Percentiles rank a stretch among this genome's conserved stretches.
Evolutionary conservation across 352 stramenopile species (phyloP).

Genomic region (Phytophthora podocarpi): DNA sequence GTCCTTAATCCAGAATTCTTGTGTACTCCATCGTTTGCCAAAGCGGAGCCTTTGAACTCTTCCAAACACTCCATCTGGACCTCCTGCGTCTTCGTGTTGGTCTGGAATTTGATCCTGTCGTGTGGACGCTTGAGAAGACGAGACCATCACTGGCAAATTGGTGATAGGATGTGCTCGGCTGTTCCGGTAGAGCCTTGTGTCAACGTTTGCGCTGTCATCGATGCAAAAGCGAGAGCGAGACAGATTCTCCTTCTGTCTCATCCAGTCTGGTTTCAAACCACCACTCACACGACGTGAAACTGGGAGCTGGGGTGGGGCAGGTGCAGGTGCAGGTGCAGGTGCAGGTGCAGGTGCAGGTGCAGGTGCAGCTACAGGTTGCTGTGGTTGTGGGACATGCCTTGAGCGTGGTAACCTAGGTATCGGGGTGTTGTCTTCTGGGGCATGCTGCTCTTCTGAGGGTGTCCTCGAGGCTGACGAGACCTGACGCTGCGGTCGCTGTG

Average conservation of each 20-base stretch:
- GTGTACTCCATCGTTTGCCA: slow-evolving; percentile 55
- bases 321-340: slow-evolving; percentile 7
- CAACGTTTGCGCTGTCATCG: slow-evolving; percentile 50
- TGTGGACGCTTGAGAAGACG: slow-evolving; percentile 12
- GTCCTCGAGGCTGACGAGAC: background rate
- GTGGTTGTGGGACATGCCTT: slow-evolving; percentile 3
- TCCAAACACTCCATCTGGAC: slow-evolving; percentile 62
- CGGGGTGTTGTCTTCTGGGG: slow-evolving; percentile 29
- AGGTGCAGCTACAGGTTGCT: slow-evolving; percentile 6
- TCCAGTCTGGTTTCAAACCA: slow-evolving; percentile 76
- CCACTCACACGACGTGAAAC: slow-evolving; percentile 25
- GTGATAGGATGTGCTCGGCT: slow-evolving; percentile 26
- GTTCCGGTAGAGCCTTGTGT: slow-evolving; percentile 54
- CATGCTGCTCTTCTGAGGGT: slow-evolving; percentile 10
- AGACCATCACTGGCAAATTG: slow-evolving; percentile 20
- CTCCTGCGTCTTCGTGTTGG: slow-evolving; percentile 45
- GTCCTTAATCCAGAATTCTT: slow-evolving; percentile 51
- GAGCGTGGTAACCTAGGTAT: slow-evolving; percentile 27
- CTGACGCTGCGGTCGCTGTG: slow-evolving; percentile 21
- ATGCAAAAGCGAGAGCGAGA: slow-evolving; percentile 69
- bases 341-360: no score
- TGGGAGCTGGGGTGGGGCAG: slow-evolving; percentile 6
- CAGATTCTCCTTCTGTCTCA: slow-evolving; percentile 64
- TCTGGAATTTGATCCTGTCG: slow-evolving; percentile 27
- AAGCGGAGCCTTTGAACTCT: slow-evolving; percentile 65